Conservation (phyloP, 1,284 basidiomycete species). For the Moesziomyces parantarcticus region DNA sequence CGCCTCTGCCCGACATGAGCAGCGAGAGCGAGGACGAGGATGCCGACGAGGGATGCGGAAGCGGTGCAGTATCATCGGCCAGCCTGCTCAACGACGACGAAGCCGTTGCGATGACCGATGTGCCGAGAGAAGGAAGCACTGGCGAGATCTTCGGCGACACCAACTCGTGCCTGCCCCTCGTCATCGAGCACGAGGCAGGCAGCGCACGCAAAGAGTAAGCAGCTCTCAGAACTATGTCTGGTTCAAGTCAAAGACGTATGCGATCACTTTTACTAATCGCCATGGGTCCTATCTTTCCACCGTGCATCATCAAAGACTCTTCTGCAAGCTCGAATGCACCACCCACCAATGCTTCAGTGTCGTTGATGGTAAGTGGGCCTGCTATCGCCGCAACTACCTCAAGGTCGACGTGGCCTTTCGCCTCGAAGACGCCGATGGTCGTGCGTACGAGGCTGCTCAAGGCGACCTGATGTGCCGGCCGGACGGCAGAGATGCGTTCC, state of each 20-base stretch:
- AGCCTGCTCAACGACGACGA: too few relatives aligned
- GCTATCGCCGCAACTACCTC: slow-evolving; percentile 52
- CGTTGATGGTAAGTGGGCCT: slow-evolving; percentile 52
- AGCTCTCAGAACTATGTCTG: too few relatives aligned
- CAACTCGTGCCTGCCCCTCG: slow-evolving; percentile 20
- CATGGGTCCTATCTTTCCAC: neutral
- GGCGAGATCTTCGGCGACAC: slow-evolving; percentile 35
- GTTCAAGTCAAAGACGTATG: too few relatives aligned
- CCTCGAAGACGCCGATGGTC: slow-evolving; percentile 19
- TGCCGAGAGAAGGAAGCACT: slow-evolving; percentile 25
- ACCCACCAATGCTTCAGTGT: slow-evolving; percentile 46
- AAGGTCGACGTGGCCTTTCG: slow-evolving; percentile 39
- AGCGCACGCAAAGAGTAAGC: slow-evolving; percentile 5
- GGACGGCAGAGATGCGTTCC: neutral
- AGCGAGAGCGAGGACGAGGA: slow-evolving; percentile 39
- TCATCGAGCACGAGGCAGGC: slow-evolving; percentile 1
- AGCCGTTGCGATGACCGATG: neutral
- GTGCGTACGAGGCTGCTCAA: slow-evolving; percentile 6
- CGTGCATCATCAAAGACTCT: slow-evolving; percentile 3
- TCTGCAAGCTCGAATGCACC: slow-evolving; percentile 38
- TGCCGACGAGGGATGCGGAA: neutral
- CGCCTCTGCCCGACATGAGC: slow-evolving; percentile 37
- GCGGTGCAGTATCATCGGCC: neutral
- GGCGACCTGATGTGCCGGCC: slow-evolving; percentile 15
- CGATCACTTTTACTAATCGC: too few relatives aligned